Percentiles rank a stretch among this genome's conserved stretches.
Evolutionary conservation across 257 asterid genomes (phyloP).

Genomic region (Vinca minor): DNA sequence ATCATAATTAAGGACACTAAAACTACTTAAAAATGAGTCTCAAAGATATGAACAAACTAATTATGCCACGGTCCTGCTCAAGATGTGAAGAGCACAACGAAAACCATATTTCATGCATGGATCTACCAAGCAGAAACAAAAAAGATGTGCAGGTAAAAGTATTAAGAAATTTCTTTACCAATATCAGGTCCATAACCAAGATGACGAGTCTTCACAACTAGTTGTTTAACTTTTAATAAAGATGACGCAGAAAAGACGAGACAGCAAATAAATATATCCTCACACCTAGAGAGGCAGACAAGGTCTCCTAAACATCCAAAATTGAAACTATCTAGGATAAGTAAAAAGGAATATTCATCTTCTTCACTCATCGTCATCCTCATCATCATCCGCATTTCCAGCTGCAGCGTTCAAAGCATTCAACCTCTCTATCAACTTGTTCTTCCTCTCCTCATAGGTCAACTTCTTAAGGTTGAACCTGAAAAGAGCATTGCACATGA

Average conservation of each 20-base stretch:
- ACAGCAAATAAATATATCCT: not conserved
- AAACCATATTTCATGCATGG: too few species aligned
- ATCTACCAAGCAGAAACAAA: too few species aligned
- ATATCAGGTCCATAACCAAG: not conserved
- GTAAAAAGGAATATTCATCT: not conserved
- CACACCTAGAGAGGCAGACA: not conserved
- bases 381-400: too few species aligned
- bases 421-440: slow-evolving; percentile 56
- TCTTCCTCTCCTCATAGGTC: slow-evolving; percentile 63
- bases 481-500: slow-evolving; percentile 3
- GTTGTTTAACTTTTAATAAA: too few species aligned
- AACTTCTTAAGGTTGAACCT: slow-evolving; percentile 69
- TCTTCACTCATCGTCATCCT: slow-evolving; percentile 33
- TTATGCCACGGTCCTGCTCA: too few species aligned
- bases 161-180: not conserved
- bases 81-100: too few species aligned
- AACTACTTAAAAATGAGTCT: too few species aligned
- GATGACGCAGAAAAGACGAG: too few species aligned
- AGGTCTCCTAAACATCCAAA: slow-evolving; percentile 1
- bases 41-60: too few species aligned
- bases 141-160: too few species aligned
- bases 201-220: not conserved
- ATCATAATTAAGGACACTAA: too few species aligned
- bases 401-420: slow-evolving; percentile 62
- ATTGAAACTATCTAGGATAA: not conserved